A percentile compares a stretch with the other conserved stretches of the same genome.
phyloP scores from a whole-genome alignment of 2,329 filamentous ascomycete species.

The Macrophomina tecta region DNA sequence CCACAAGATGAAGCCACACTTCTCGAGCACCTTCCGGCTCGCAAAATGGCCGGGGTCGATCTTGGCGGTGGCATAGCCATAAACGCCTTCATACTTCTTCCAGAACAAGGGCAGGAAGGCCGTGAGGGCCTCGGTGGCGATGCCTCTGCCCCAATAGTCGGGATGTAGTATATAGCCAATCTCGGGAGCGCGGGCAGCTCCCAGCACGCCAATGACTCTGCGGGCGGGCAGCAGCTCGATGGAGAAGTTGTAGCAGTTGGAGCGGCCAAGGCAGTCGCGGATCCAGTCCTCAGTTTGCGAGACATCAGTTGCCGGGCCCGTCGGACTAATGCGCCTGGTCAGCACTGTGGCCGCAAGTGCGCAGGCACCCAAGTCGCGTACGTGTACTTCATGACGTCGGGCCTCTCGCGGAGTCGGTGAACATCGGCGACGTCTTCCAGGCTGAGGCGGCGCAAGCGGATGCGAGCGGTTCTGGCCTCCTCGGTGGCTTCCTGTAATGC shows the following conservation, averaged over 20 bases:
- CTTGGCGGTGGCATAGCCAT: conserved; percentile 40
- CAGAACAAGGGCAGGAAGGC: conserved; percentile 51
- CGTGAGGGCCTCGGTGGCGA: conserved; percentile 52
- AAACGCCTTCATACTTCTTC: conserved; percentile 42
- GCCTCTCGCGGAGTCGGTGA: conserved; percentile 61
- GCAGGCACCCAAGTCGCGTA: conserved; percentile 37
- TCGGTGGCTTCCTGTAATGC: background rate
- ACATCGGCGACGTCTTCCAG: conserved; percentile 59
- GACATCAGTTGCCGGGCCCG: conserved; percentile 26
- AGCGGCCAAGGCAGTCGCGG: conserved; percentile 41
- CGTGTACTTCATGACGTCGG: conserved; percentile 69
- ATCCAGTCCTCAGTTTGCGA: conserved; percentile 44
- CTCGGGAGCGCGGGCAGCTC: conserved; percentile 48
- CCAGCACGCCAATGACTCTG: conserved; percentile 50
- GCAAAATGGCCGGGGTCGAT: conserved; percentile 57
- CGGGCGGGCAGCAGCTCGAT: conserved; percentile 53
- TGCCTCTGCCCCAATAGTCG: conserved; percentile 49
- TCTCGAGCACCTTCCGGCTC: conserved; percentile 64
- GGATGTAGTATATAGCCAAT: conserved; percentile 53
- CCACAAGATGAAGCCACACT: conserved; percentile 60
- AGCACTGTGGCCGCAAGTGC: conserved; percentile 23
- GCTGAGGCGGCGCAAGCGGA: conserved; percentile 60
- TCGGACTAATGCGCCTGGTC: conserved; percentile 11
- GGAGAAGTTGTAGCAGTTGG: conserved; percentile 62
- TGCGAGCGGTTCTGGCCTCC: conserved; percentile 54